A percentile compares a stretch with the other conserved stretches of the same genome.
Evolutionary conservation across 352 stramenopile species (phyloP).

Genomic region (Globisporangium heterothallicum): DNA sequence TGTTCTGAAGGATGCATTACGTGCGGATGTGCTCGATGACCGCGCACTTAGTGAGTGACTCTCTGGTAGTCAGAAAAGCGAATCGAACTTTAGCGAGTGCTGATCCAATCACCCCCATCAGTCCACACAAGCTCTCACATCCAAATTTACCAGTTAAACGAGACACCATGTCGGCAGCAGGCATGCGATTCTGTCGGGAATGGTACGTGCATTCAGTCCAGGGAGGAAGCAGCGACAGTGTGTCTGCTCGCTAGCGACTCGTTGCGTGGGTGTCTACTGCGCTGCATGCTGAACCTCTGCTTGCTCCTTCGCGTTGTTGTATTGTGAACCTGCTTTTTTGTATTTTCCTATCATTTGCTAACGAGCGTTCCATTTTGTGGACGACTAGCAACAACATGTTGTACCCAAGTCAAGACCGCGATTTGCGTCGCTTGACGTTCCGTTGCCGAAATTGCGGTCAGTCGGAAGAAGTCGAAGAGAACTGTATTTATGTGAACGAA

Average conservation of each 20-base stretch:
- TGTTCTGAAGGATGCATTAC: no score
- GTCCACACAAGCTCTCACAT: background rate
- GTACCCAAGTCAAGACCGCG: constrained; percentile 86
- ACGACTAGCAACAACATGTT: constrained; percentile 86
- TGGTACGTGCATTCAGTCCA: constrained; percentile 44
- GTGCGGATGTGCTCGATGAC: no score
- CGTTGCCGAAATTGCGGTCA: constrained; percentile 85
- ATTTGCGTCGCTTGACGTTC: constrained; percentile 81
- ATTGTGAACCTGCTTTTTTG: background rate
- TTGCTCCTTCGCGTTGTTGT: background rate
- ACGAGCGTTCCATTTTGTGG: background rate
- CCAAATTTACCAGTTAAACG: background rate
- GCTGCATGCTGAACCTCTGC: background rate
- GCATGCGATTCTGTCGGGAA: constrained; percentile 87
- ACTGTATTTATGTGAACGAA: constrained; percentile 91
- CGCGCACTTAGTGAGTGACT: no score
- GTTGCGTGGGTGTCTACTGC: background rate
- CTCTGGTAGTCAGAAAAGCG: background rate
- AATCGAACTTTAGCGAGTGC: background rate
- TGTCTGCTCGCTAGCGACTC: no score
- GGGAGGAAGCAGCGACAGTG: background rate
- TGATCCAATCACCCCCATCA: background rate
- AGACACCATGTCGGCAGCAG: constrained; percentile 57
- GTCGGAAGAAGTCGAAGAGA: constrained; percentile 81
- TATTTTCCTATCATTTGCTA: background rate